Base-by-base conservation (phyloP, 2,329 filamentous ascomycete species). In the Akanthomyces dipterigenus region DNA sequence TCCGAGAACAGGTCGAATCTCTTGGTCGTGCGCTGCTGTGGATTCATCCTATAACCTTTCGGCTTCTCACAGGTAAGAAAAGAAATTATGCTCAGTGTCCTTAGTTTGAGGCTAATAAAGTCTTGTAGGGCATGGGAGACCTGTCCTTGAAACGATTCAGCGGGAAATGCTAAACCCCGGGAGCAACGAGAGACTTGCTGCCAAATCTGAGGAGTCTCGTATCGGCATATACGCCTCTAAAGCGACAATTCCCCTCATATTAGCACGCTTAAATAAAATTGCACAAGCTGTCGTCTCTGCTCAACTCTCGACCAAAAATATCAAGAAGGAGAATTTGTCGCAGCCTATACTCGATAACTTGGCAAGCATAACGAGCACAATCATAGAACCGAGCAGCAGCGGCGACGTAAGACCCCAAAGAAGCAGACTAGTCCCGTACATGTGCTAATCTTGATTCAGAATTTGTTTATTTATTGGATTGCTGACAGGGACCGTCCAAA, bases 401-500 rank as follows among this genome's bases (percentile, higher is more conserved):
- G 53, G 55, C n/a, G 50, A 64, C 8, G 72, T 73, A 70, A 42
- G 66, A 16, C 4, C 14, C 14, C 12, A 3, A 12, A 14, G 8
- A 14, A 8, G n/a, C 28, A 48, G 14, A 11, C 22, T 3, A 9
- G 16, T 26, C 4, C 7, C 12, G 11, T 14, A 5, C 5, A 1
- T 3, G 34, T 60, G 31, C 64, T 68, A 55, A 70, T 18, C 1
- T 18, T 22, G 9, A 6, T 31, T 2, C 55, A 75, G 73, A 61
- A 67, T 38, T 64, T 72, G n/a, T 61, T 69, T 12, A 71, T 82
- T 12, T 75, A 73, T 6, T 82, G 80, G 80, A 69, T 82, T 11
- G 68, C 74, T 11, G 61, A 73, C 34, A 12, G 66, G 7, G 51
- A 63, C 4, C 34, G 55, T 42, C 50, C 56, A 34, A 49, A 36